phyloP scores from a whole-genome alignment of 768 basidiomycete genomes.

The Suillus plorans region DNA sequence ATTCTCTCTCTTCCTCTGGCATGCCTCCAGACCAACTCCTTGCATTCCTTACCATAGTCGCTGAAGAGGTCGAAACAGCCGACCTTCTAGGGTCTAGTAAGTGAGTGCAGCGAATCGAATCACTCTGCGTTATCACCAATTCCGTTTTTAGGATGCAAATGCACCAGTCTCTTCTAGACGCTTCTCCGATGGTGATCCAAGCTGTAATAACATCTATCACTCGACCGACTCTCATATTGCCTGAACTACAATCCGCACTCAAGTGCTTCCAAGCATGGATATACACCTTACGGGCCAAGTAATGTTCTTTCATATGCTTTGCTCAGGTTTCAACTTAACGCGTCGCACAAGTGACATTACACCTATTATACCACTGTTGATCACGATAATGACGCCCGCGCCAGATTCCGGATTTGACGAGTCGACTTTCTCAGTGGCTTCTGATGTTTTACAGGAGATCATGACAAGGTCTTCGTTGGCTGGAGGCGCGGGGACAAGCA shows the following conservation, averaged over 20 bases:
- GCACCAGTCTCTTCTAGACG: constrained; percentile 62
- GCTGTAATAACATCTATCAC: constrained; percentile 62
- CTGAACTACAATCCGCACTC: constrained; percentile 67
- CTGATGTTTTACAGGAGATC: constrained; percentile 76
- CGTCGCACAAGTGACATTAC: constrained; percentile 57
- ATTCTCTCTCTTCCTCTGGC: constrained; percentile 58
- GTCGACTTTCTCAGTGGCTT: constrained; percentile 59
- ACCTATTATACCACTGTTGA: constrained; percentile 64
- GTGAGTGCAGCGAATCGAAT: constrained; percentile 42
- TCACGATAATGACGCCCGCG: constrained; percentile 40
- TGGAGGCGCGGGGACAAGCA: constrained; percentile 64
- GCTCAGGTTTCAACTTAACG: constrained; percentile 4
- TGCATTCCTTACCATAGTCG: constrained; percentile 79
- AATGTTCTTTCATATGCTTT: constrained; percentile 16
- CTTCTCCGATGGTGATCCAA: constrained; percentile 68
- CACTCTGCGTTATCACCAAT: constrained; percentile 10
- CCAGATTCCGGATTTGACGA: constrained; percentile 41
- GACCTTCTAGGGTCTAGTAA: constrained; percentile 73
- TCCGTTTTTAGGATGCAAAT: constrained; percentile 51
- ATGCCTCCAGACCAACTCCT: constrained; percentile 60
- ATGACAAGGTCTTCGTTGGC: constrained; percentile 72
- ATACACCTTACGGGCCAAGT: constrained; percentile 66
- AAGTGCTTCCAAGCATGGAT: constrained; percentile 88
- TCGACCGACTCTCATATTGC: constrained; percentile 32
- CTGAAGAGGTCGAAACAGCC: constrained; percentile 77